Conservation (phyloP, 208 protist species). For the Phytomonas sp. region DNA sequence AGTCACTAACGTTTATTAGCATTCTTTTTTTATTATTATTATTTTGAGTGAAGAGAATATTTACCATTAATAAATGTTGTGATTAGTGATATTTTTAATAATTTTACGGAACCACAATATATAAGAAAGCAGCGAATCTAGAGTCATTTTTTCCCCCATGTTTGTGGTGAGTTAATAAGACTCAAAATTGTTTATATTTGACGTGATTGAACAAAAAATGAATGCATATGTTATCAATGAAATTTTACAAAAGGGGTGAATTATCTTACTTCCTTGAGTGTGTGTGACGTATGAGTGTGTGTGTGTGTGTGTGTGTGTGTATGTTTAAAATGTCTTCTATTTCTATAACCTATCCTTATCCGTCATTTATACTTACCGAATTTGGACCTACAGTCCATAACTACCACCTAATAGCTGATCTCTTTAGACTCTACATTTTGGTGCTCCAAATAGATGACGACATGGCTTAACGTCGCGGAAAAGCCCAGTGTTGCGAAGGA, state of each 20-base stretch:
- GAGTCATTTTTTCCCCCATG: background rate
- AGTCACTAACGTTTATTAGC: background rate
- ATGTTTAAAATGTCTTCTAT: slow-evolving; percentile 2
- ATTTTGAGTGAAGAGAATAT: background rate
- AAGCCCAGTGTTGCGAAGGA: slow-evolving; percentile 93
- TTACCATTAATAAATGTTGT: slow-evolving; percentile 2
- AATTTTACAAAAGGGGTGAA: background rate
- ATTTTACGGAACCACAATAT: slow-evolving; percentile 1
- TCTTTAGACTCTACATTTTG: slow-evolving; percentile 5
- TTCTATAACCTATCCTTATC: slow-evolving; percentile 1
- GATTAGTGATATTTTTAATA: background rate
- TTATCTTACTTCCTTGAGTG: background rate
- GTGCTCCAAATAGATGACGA: slow-evolving; percentile 28
- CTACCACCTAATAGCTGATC: background rate
- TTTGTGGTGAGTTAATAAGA: background rate
- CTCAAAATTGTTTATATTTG: slow-evolving; percentile 2
- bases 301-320: slow-evolving; percentile 2
- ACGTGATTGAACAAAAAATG: background rate
- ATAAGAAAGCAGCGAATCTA: slow-evolving; percentile 4
- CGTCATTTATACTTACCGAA: background rate
- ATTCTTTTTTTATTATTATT: slow-evolving; percentile 5
- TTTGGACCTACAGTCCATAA: background rate
- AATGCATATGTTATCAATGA: slow-evolving; percentile 2
- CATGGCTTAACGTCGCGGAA: slow-evolving; percentile 92
- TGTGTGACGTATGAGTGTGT: background rate